Evolutionary conservation across 768 basidiomycete species (phyloP).

Genomic region (Pleurotus giganteus): DNA sequence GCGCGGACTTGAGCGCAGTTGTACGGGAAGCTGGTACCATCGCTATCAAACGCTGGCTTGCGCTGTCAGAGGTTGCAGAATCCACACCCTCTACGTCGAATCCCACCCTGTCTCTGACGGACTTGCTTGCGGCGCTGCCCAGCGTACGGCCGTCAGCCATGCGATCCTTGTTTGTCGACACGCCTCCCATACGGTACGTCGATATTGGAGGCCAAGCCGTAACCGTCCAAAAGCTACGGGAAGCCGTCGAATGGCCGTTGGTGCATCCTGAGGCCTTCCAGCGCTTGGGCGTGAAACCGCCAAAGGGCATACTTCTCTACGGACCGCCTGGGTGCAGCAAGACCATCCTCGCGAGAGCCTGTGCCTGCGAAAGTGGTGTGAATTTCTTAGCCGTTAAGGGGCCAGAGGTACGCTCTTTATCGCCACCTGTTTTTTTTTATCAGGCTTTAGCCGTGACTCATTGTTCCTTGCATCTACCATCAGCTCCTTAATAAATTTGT

Average conservation of each 20-base stretch:
- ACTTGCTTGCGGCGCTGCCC: constrained; percentile 72
- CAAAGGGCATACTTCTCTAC: constrained; percentile 88
- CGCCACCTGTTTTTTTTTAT: neutral
- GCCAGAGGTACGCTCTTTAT: constrained; percentile 68
- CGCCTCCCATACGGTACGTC: constrained; percentile 75
- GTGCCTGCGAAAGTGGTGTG: constrained; percentile 90
- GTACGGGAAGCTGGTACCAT: constrained; percentile 90
- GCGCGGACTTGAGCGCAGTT: constrained; percentile 90
- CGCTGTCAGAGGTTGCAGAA: constrained; percentile 18
- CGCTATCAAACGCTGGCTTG: constrained; percentile 84
- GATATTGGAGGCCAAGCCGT: constrained; percentile 87
- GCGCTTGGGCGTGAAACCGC: constrained; percentile 83
- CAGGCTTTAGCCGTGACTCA: no score
- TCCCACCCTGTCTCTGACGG: constrained; percentile 48
- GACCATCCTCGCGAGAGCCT: constrained; percentile 87
- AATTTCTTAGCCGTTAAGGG: constrained; percentile 98
- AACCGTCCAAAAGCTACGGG: constrained; percentile 83
- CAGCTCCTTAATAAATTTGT: constrained; percentile 96
- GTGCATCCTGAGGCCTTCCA: constrained; percentile 83
- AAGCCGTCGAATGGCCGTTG: constrained; percentile 95
- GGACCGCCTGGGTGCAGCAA: constrained; percentile 98
- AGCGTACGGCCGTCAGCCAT: constrained; percentile 89
- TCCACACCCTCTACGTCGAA: constrained; percentile 15
- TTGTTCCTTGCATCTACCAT: neutral
- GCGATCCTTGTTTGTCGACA: constrained; percentile 89